Evolutionary conservation across 371 early-diverging fungal species (phyloP), one percentile per base, ranked within the genome.

Genomic region (Mucor circinelloides): DNA sequence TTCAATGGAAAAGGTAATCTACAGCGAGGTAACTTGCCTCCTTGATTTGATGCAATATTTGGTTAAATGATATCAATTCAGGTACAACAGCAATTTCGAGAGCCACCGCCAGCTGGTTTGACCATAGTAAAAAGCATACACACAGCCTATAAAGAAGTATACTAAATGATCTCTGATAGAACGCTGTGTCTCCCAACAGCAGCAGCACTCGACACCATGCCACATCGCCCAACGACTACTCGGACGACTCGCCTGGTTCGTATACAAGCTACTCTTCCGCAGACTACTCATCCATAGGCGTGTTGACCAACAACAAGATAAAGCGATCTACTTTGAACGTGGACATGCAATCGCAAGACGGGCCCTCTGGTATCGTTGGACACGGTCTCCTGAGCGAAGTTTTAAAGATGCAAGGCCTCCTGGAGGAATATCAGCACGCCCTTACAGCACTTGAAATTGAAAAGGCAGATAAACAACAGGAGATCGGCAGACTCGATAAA

Each of bases 401-500:
- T 12, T 25, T 52, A 13, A 59, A 58, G 34, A 58, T 63, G 54
- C 59, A 64, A 19, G 50, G 54, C 10, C 59, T 69, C 64, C 64
- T 69, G 19, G 64, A 63, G 25, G 34, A 44, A 25, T 58, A 58
- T 52, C 64, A 69, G 6, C 9, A 40, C 19, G 38, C 69, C 46
- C 38, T 63, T 31, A 52, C 64, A 23, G 50, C 19, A 6, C 36
- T 69, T 3, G 64, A 69, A 30, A 58, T 64, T 15, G 69, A 69
- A 64, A 59, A 63, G 15, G 69, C 60, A 6, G 69, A 69, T 52
- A 58, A 69, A 54, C 69, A 69, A 25, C 64, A 63, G 42, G 64
- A 69, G 54, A 42, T 69, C 19, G 25, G 38, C 19, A 38, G 17
- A 30, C 21, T 68, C 17, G 50, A 56, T 38, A 40, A 15, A 13